Evolutionary conservation across 352 stramenopile genomes (phyloP), one percentile per base, ranked within the genome.

Genomic region (Phytophthora tubulina): DNA sequence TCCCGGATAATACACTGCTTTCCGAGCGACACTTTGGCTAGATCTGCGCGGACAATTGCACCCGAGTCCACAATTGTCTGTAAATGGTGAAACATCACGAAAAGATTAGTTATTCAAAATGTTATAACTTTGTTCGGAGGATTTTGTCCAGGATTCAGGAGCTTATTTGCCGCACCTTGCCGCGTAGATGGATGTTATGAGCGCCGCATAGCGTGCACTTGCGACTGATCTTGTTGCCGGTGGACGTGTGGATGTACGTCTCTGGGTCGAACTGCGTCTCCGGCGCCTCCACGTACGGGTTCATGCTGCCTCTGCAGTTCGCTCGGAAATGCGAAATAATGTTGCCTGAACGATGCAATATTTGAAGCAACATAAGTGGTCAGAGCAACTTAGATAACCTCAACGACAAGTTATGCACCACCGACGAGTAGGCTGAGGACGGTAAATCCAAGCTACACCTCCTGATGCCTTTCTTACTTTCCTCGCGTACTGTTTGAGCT

Each of bases 1-100:
- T 86, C 75, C 27, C 85, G 78, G 51, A 97, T 89, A 61, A 93
- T 81, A 70, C 87, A 96, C 66, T 93, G 86, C 64, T 90, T 90
- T 1, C 90, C 90, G 10, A 97, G 79, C 39, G 85, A 89, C 15
- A 97, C 86, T 73, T 91, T 94, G 45, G 88, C 90, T 50, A 95
- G 75, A 64, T 97, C 90, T 10, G 87, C 90, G 49, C 90, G 86
- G 21, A 97, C 82, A 62, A 94, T 88, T 35, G 80, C 81, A 38
- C 77, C 83, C 5, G 85, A 74, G 52, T 93, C 70, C 39, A 97
- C 83, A 73, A 96, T 93, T 36, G 85, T 88, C 76, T 93, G 46
- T 9, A 49, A 64, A 15, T 17, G 21, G 50, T 15, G 15, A 58
- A 55, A 32, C 27, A 33, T 54, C 57, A 21, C 21, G 21, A 11